These are phyloP conservation scores for Chlorophyllum brunneum DNA, from an alignment of 768 basidiomycete species.

Conservation along the genomic window DNA sequence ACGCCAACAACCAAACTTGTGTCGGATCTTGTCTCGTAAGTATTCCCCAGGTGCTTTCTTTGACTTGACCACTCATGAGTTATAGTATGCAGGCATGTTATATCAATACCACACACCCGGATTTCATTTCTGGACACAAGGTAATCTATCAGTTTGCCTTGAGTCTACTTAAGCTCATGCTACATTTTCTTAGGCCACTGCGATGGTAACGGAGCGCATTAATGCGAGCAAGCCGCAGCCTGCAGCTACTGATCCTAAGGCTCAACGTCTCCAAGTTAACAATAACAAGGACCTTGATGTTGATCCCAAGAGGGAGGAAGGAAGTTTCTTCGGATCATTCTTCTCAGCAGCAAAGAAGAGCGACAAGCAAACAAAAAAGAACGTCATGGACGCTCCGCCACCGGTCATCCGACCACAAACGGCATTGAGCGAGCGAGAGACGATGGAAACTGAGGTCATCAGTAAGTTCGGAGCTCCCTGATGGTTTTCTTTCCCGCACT, in stretches of 20 bases:
- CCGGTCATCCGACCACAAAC: slow-evolving; percentile 84
- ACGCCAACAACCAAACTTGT: slow-evolving; percentile 93
- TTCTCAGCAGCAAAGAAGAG: slow-evolving; percentile 59
- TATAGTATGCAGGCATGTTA: slow-evolving; percentile 96
- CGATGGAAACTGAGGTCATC: slow-evolving; percentile 99
- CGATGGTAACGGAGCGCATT: slow-evolving; percentile 79
- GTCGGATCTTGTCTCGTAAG: slow-evolving; percentile 85
- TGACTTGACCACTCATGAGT: not conserved
- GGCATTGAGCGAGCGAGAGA: slow-evolving; percentile 89
- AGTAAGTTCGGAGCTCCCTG: slow-evolving; percentile 52
- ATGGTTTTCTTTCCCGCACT: slow-evolving; percentile 1
- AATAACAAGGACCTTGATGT: slow-evolving; percentile 95
- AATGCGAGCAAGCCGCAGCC: slow-evolving; percentile 75
- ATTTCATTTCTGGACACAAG: slow-evolving; percentile 96
- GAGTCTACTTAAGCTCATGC: not conserved
- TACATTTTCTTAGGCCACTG: slow-evolving; percentile 62
- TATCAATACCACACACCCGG: slow-evolving; percentile 98
- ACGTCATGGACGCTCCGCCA: slow-evolving; percentile 69
- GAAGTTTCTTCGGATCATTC: slow-evolving; percentile 94
- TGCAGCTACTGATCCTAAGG: slow-evolving; percentile 60
- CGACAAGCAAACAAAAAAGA: slow-evolving; percentile 49
- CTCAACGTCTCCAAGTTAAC: slow-evolving; percentile 63
- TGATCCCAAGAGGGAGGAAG: slow-evolving; percentile 83
- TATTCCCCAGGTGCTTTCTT: slow-evolving; percentile 17
- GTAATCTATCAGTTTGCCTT: slow-evolving; percentile 26